Evolutionary conservation across 345 rosid genomes (phyloP), one percentile per base, ranked within the genome.

Genomic region (Citrus hindsii): DNA sequence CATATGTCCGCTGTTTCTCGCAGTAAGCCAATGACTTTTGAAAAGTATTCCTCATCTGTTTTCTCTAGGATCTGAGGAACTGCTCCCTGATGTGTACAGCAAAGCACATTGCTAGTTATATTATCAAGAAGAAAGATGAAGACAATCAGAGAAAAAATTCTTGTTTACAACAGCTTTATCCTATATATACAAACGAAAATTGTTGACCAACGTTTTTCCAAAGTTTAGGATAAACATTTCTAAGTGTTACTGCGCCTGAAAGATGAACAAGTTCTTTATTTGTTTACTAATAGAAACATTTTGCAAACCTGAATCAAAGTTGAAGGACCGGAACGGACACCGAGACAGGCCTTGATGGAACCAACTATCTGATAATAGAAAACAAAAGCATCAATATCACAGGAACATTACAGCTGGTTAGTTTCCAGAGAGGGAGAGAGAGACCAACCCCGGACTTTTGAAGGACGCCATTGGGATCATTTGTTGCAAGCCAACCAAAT

Each of bases 401-500:
- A 56, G 37, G 19, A 67, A 10, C 21, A 22, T 8, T 2, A 58
- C 51, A 13, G 28, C 16, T 30, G 51, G 21, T 46, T 22, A 53
- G 10, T 55, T 58, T 18, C 21, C 18, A 3, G 21, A 30, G 1
- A 56, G 65, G 12, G 5, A 62, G 33, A 9, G 37, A 74, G 64
- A 62, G 8, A 42, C 76, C 1, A 18, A 88, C 91, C 88, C 87
- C 84, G 14, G 85, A 82, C 32, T 85, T 46, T 77, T 77, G 72
- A 32, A 90, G 83, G 58, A 81, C 73, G 71, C 88, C 86, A 58
- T 73, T 66, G 4, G 92, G 91, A 79, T 90, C 94, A 67, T 48
- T 79, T 24, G 77, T 71, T 1, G 82, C 93, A 0, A 92, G 66
- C 94, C 97, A 92, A 33, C 97, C 93, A 71, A 89, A 71, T 64